Evolutionary conservation across 768 basidiomycete species (phyloP).

Genomic region (Kwoniella dejecticola): DNA sequence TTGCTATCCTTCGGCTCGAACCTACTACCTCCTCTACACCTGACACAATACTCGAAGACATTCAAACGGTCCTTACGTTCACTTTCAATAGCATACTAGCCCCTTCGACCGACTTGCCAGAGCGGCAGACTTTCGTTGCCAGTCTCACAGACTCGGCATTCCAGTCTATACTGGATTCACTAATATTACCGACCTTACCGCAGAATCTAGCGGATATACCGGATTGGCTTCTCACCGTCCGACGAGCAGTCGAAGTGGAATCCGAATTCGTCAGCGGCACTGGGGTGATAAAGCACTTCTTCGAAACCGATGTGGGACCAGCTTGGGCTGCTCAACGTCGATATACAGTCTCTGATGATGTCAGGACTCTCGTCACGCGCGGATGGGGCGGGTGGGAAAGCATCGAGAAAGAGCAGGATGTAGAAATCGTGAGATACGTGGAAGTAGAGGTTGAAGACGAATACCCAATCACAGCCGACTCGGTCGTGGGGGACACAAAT

Average conservation of each 20-base stretch:
- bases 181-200: constrained; percentile 73
- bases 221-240: constrained; percentile 64
- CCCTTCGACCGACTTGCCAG: constrained; percentile 60
- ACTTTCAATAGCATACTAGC: constrained; percentile 65
- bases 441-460: constrained; percentile 38
- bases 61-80: constrained; percentile 67
- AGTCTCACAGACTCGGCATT: constrained; percentile 67
- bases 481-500: constrained; percentile 15
- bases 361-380: constrained; percentile 62
- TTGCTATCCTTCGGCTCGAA: constrained; percentile 60
- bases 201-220: constrained; percentile 66
- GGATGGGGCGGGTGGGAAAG: constrained; percentile 48
- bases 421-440: constrained; percentile 35
- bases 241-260: constrained; percentile 70
- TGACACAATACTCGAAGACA: constrained; percentile 61
- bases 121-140: constrained; percentile 59
- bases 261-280: constrained; percentile 60
- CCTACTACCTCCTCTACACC: constrained; percentile 58
- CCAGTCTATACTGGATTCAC: constrained; percentile 65
- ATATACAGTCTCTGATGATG: constrained; percentile 66
- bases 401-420: constrained; percentile 25
- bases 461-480: not conserved
- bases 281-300: constrained; percentile 69
- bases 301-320: constrained; percentile 62
- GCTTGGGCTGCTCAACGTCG: constrained; percentile 82